phyloP scores from a whole-genome alignment of 352 stramenopile genomes.

The Phytophthora podocarpi region DNA sequence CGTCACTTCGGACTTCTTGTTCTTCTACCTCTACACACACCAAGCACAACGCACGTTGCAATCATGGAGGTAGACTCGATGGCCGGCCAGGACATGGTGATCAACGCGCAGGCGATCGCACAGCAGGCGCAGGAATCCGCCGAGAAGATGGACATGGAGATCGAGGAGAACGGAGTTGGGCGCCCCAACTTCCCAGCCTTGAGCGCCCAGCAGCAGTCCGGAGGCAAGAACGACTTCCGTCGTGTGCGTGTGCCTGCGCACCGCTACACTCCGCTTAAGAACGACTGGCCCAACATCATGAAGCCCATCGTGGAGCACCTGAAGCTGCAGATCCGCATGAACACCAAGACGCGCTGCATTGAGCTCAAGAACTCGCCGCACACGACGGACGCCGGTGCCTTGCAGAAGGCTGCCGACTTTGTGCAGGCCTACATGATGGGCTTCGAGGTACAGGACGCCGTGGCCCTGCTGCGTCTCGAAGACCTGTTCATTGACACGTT shows the following conservation, averaged over 20 bases:
- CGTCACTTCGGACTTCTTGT: slow-evolving; percentile 31
- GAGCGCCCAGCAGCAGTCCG: slow-evolving; percentile 70
- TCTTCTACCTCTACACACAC: not conserved
- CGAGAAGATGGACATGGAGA: slow-evolving; percentile 66
- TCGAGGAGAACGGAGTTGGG: slow-evolving; percentile 52
- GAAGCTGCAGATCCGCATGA: slow-evolving; percentile 98
- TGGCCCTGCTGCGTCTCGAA: slow-evolving; percentile 98
- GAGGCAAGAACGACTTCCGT: slow-evolving; percentile 95
- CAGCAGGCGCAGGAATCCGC: slow-evolving; percentile 56
- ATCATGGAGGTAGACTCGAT: slow-evolving; percentile 78
- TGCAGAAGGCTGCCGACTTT: slow-evolving; percentile 98
- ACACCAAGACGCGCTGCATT: slow-evolving; percentile 98
- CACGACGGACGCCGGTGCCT: slow-evolving; percentile 93
- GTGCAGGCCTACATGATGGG: slow-evolving; percentile 99
- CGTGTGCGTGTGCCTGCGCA: slow-evolving; percentile 96
- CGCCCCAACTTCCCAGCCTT: slow-evolving; percentile 79
- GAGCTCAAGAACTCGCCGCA: slow-evolving; percentile 97
- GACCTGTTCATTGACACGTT: slow-evolving; percentile 99
- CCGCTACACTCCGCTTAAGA: slow-evolving; percentile 98
- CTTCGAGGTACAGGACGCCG: slow-evolving; percentile 98
- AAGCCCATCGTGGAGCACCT: slow-evolving; percentile 99
- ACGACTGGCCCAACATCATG: slow-evolving; percentile 99
- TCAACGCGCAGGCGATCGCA: slow-evolving; percentile 52
- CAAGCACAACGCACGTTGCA: slow-evolving; percentile 2
- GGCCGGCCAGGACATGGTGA: slow-evolving; percentile 63